Evolutionary conservation across 257 asterid genomes (phyloP).

Genomic region (Coffea canephora): DNA sequence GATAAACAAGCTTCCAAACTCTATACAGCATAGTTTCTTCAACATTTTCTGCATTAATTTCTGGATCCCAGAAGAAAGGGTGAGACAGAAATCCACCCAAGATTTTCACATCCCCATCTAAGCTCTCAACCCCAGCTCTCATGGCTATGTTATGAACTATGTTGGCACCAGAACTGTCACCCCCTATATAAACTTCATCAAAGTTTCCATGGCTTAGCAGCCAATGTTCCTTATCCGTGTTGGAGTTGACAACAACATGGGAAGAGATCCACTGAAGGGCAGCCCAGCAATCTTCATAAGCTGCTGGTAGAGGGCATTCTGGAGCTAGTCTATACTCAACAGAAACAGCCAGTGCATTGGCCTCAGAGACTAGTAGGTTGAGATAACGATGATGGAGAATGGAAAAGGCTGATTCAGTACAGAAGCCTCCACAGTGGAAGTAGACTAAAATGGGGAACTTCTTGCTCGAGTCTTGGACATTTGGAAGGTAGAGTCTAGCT

Average conservation of each 20-base stretch:
- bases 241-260: background rate
- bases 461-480: background rate
- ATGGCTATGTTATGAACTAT: slow-evolving; percentile 23
- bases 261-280: slow-evolving; percentile 36
- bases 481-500: slow-evolving; percentile 37
- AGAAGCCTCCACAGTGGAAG: slow-evolving; percentile 23
- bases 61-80: background rate
- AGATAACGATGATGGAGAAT: slow-evolving; percentile 21
- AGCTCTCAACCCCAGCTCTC: slow-evolving; percentile 12
- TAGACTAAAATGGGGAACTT: slow-evolving; percentile 36
- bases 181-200: slow-evolving; percentile 27
- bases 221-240: slow-evolving; percentile 24
- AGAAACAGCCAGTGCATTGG: slow-evolving; percentile 21
- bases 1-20: slow-evolving; percentile 21
- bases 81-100: slow-evolving; percentile 29
- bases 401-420: slow-evolving; percentile 35
- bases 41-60: background rate
- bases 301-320: slow-evolving; percentile 44
- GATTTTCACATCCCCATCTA: slow-evolving; percentile 27
- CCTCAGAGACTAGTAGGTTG: slow-evolving; percentile 16
- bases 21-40: background rate
- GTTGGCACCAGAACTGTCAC: slow-evolving; percentile 39
- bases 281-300: slow-evolving; percentile 44
- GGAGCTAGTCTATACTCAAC: slow-evolving; percentile 48
- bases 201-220: slow-evolving; percentile 40